phyloP scores from a whole-genome alignment of 208 protist species.

The Zelonia costaricensis region DNA sequence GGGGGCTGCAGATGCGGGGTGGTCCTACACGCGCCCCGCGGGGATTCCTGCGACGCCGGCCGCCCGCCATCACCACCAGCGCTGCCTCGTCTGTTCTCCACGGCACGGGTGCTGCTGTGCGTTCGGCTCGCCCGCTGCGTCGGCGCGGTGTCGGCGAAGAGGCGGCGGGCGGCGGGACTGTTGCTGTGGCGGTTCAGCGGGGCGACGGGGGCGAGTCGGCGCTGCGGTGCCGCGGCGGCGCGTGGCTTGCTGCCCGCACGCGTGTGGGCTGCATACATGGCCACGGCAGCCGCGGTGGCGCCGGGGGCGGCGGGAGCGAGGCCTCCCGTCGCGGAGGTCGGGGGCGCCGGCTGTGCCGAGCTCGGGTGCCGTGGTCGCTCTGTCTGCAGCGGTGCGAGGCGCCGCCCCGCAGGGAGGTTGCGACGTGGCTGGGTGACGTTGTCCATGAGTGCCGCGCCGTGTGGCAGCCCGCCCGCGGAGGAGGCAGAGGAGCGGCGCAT shows the following conservation, averaged over 20 bases:
- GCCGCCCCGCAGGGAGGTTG: conserved; percentile 14
- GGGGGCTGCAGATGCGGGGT: too few relatives aligned
- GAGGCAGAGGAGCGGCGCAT: neutral
- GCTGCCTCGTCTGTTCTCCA: too few relatives aligned
- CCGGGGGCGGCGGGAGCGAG: neutral
- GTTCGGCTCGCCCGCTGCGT: neutral
- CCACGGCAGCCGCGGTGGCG: neutral
- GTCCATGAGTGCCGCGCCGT: neutral
- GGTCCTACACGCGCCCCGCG: too few relatives aligned
- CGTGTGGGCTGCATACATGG: neutral
- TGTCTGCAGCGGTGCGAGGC: conserved; percentile 11
- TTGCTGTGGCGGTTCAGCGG: neutral
- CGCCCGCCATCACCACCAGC: neutral
- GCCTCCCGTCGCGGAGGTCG: neutral
- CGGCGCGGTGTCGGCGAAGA: neutral
- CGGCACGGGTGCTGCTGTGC: too few relatives aligned
- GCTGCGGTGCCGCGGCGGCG: neutral
- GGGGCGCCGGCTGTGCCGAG: neutral
- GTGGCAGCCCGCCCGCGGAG: neutral
- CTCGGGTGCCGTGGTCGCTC: neutral
- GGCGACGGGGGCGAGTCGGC: neutral
- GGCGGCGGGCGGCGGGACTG: neutral
- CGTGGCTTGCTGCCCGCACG: conserved; percentile 8
- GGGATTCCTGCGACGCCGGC: neutral
- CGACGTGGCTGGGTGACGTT: neutral